These are phyloP conservation scores for Phytophthora sp. DNA, from an alignment of 352 stramenopile species.

Conservation along the genomic window DNA sequence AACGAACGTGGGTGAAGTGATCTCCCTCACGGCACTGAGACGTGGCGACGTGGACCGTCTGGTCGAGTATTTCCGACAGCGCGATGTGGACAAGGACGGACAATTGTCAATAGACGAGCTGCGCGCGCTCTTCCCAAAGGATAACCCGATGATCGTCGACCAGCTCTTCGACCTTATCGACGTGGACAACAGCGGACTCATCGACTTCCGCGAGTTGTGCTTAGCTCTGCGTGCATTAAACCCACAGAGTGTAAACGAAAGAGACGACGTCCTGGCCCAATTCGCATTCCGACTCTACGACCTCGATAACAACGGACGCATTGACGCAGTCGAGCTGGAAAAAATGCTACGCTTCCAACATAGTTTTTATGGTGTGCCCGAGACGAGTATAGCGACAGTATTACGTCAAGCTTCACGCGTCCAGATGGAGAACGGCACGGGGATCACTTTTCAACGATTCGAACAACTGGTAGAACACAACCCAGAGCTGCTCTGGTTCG, in stretches of 20 bases:
- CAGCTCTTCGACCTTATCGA: slow-evolving; percentile 71
- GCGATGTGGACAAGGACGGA: slow-evolving; percentile 65
- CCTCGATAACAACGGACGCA: slow-evolving; percentile 58
- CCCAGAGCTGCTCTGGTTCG: slow-evolving; percentile 55
- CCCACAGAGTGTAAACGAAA: slow-evolving; percentile 38
- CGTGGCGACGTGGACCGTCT: slow-evolving; percentile 54
- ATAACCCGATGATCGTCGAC: slow-evolving; percentile 56
- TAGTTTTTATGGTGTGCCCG: slow-evolving; percentile 52
- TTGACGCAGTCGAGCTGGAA: slow-evolving; percentile 57
- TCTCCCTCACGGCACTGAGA: slow-evolving; percentile 52
- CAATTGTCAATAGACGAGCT: slow-evolving; percentile 74
- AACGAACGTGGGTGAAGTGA: slow-evolving; percentile 63
- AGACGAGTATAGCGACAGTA: slow-evolving; percentile 32
- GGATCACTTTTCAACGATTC: slow-evolving; percentile 54
- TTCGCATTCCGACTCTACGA: slow-evolving; percentile 78
- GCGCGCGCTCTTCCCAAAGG: slow-evolving; percentile 49
- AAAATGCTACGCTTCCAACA: slow-evolving; percentile 56
- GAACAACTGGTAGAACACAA: slow-evolving; percentile 42
- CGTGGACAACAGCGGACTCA: slow-evolving; percentile 59
- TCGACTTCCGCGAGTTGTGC: slow-evolving; percentile 80
- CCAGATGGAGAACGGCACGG: slow-evolving; percentile 15
- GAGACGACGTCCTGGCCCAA: slow-evolving; percentile 45
- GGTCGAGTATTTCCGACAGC: slow-evolving; percentile 61
- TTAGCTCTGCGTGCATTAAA: slow-evolving; percentile 63
- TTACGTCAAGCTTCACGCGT: slow-evolving; percentile 33